Evolutionary conservation across 2,329 filamentous ascomycete species (phyloP), one percentile per base, ranked within the genome.

Genomic region (Didymella pomorum): DNA sequence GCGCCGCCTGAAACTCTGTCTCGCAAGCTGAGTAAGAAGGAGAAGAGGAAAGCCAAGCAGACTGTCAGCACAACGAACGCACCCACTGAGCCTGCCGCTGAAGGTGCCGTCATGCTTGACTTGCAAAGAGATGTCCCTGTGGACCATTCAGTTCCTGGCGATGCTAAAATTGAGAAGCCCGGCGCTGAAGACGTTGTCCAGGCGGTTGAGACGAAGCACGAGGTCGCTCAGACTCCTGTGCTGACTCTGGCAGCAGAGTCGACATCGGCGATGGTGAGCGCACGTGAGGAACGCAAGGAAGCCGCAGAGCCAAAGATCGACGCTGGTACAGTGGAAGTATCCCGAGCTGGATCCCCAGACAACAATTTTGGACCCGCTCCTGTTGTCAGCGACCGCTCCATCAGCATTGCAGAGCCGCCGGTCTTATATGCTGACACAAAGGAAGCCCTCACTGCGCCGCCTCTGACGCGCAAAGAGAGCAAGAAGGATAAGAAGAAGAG

Each of bases 401-500:
- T 33, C 21, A 42, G 31, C 11, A 26, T 49, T 10, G 37, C 49
- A 21, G 41, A 50, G 6, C 69, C 74, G 43, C 9, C 4, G 20
- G 14, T 4, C 62, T 42, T 21, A 18, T 12, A 18, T 21, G 29
- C 46, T 23, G 20, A 39, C 12, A 48, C 58, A 26, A 59, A 60
- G 47, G 64, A 65, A 18, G 20, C 52, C 2, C 14, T 45, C 11
- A 16, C 49, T 65, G 52, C 58, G 18, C 59, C 70, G 52, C 44
- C 58, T 57, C 45, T 68, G 28, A 56, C 61, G 14, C 67, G 55
- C 23, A 67, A 67, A 49, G 66, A 66, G 48, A 74, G 66, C 56
- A 73, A 75, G 57, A 72, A 71, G 41, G 69, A 70, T 29, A 71
- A 71, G 52, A 70, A 71, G 56, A 77, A 74, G 56, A 65, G 52